Percentiles rank a stretch among this genome's conserved stretches.
These are phyloP conservation scores for Raphidocelis subcapitata DNA, from an alignment of 139 green algal species.

Conservation along the genomic window DNA sequence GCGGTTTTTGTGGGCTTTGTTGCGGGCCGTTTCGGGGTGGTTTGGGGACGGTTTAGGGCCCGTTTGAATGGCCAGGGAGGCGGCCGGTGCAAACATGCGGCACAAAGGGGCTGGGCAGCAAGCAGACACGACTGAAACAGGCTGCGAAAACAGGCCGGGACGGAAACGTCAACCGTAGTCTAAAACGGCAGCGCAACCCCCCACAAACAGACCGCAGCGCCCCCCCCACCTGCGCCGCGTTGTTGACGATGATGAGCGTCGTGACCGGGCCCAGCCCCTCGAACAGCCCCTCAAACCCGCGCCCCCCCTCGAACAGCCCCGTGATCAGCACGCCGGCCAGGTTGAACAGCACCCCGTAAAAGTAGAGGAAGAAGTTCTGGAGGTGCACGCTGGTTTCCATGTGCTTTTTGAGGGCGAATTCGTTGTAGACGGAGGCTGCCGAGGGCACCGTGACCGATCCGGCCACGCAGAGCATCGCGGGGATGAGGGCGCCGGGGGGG, in stretches of 20 bases:
- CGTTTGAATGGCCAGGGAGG: too few species aligned
- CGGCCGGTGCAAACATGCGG: too few species aligned
- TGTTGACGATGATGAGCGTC: conserved; percentile 88
- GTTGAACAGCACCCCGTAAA: conserved; percentile 91
- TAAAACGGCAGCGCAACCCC: not conserved
- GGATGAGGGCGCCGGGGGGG: conserved; percentile 78
- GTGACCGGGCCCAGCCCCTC: conserved; percentile 46
- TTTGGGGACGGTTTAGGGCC: too few species aligned
- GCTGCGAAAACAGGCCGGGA: too few species aligned
- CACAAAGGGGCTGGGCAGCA: too few species aligned
- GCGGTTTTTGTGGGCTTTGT: not conserved
- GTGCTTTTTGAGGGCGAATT: conserved; percentile 93
- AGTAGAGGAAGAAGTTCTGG: conserved; percentile 99
- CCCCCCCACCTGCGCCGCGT: conserved; percentile 58
- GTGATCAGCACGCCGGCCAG: conserved; percentile 50
- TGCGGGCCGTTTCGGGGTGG: too few species aligned
- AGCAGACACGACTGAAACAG: too few species aligned
- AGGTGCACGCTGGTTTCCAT: conserved; percentile 96
- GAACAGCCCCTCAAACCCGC: conserved; percentile 56
- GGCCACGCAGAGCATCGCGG: conserved; percentile 73
- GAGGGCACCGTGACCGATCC: conserved; percentile 86
- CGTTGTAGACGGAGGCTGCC: conserved; percentile 92
- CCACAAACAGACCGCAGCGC: not conserved
- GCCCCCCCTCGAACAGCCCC: conserved; percentile 22
- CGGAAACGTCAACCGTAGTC: too few species aligned